A percentile compares a stretch with the other conserved stretches of the same genome.
These are phyloP conservation scores for Beta vulgaris DNA, from an alignment of 148 eudicot species.

Conservation along the genomic window DNA sequence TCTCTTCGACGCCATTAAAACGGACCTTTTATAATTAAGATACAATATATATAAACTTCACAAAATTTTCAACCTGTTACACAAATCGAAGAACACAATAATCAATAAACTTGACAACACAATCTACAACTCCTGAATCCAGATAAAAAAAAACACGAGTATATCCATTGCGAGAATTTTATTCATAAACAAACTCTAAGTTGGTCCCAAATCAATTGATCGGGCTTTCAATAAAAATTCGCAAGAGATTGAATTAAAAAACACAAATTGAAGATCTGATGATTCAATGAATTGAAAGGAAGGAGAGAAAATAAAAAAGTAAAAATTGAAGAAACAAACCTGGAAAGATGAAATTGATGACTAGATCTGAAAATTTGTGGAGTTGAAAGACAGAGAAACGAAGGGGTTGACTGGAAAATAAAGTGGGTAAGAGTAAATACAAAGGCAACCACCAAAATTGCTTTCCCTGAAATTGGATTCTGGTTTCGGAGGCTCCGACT, in stretches of 20 bases:
- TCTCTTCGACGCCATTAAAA: constrained; percentile 34
- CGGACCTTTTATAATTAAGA: background rate
- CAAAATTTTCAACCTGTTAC: background rate
- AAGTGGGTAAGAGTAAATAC: too few relatives aligned
- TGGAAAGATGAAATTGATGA: background rate
- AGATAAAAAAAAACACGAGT: background rate
- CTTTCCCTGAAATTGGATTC: background rate
- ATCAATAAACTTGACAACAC: background rate
- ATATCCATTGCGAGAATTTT: background rate
- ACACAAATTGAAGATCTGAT: background rate
- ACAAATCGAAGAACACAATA: background rate
- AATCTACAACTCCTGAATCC: background rate
- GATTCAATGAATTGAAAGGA: background rate
- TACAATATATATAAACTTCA: background rate
- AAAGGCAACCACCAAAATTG: too few relatives aligned
- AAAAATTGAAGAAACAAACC: background rate
- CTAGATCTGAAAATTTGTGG: background rate
- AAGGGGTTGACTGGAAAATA: background rate
- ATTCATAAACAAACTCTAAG: background rate
- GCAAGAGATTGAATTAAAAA: background rate
- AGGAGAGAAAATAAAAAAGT: background rate
- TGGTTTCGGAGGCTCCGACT: background rate
- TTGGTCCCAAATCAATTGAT: background rate
- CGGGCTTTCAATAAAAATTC: background rate
- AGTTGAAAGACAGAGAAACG: background rate